phyloP scores from a whole-genome alignment of 495 filamentous ascomycete species.

The Aspergillus nidulans region DNA sequence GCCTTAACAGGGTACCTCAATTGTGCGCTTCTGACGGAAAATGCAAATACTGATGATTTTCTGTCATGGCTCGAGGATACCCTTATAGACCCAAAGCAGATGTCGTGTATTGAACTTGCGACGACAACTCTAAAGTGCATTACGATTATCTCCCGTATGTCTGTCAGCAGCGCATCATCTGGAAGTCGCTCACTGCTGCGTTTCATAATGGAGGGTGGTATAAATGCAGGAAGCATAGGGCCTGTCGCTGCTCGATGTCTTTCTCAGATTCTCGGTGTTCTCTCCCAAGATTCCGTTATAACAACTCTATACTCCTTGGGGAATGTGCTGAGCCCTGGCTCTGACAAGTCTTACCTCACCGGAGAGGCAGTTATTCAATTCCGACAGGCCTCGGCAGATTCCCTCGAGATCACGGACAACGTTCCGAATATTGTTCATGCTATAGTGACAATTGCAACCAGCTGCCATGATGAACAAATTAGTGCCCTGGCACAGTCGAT shows the following conservation, averaged over 20 bases:
- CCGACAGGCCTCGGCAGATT: constrained; percentile 56
- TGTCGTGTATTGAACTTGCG: constrained; percentile 70
- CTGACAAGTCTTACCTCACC: constrained; percentile 34
- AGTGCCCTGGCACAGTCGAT: constrained; percentile 93
- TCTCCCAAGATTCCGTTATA: constrained; percentile 90
- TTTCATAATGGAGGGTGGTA: constrained; percentile 73
- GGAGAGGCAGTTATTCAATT: constrained; percentile 33
- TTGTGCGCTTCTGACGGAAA: constrained; percentile 72
- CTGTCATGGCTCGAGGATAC: constrained; percentile 82
- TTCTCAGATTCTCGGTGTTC: constrained; percentile 67
- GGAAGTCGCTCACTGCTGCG: constrained; percentile 78
- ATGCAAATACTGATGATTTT: constrained; percentile 75
- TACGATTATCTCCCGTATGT: constrained; percentile 71
- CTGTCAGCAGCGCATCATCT: constrained; percentile 63
- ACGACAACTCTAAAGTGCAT: constrained; percentile 73
- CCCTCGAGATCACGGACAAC: no score
- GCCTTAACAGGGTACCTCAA: constrained; percentile 81
- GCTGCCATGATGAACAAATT: constrained; percentile 82
- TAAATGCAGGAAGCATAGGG: constrained; percentile 58
- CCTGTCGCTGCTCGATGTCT: constrained; percentile 75
- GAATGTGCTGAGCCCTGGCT: constrained; percentile 75
- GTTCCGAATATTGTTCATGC: constrained; percentile 78
- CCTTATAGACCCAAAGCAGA: constrained; percentile 71
- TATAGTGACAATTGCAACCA: constrained; percentile 78
- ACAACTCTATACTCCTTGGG: constrained; percentile 92